Evolutionary conservation across 148 eudicot species (phyloP).

Genomic region (Beta vulgaris): DNA sequence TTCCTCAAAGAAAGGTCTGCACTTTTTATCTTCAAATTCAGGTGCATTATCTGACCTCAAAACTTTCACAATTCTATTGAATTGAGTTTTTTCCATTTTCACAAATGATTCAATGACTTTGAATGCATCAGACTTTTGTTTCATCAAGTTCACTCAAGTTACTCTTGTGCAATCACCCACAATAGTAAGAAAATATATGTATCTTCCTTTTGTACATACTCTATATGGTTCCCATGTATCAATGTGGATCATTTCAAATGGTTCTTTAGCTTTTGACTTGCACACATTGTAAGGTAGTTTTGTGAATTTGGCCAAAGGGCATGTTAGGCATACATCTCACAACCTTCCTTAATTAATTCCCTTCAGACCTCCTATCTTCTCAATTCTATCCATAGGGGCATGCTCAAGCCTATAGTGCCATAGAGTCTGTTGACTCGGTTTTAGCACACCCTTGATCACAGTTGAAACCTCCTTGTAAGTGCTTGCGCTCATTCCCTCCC

Average conservation of each 20-base stretch:
- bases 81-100: not conserved
- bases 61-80: not conserved
- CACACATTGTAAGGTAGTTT: not conserved
- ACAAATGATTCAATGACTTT: not conserved
- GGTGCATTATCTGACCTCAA: not conserved
- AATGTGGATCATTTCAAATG: not conserved
- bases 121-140: not conserved
- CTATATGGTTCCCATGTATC: not conserved
- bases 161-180: not conserved
- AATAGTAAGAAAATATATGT: not conserved
- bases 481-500: not conserved
- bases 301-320: not conserved
- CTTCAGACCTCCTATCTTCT: too few species aligned
- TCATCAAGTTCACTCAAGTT: not conserved
- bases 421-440: not conserved
- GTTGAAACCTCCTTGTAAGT: too few species aligned
- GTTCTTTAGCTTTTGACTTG: not conserved
- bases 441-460: fast-evolving
- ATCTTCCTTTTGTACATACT: not conserved
- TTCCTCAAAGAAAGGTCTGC: not conserved
- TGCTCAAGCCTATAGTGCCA: not conserved
- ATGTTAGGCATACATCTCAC: not conserved
- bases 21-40: not conserved
- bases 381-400: not conserved
- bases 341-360: not conserved